These are phyloP conservation scores for Neocucurbitaria cava DNA, from an alignment of 2,329 filamentous ascomycete species.

Conservation along the genomic window DNA sequence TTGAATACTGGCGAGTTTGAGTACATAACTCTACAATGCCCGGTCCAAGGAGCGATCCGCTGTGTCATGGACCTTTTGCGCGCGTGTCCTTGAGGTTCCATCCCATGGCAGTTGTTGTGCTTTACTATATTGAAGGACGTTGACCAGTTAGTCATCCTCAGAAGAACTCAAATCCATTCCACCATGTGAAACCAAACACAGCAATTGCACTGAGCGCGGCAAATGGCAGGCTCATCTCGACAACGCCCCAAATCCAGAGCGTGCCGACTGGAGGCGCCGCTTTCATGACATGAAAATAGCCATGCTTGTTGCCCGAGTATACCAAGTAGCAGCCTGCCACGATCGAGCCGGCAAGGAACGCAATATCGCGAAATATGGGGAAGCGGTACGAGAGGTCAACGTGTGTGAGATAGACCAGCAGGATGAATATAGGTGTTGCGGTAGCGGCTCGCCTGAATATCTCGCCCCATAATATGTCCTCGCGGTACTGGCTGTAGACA, in stretches of 20 bases:
- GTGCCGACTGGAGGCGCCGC: conserved; percentile 86
- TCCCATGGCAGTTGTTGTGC: too few species aligned
- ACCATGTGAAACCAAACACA: conserved; percentile 62
- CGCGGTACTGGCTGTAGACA: conserved; percentile 79
- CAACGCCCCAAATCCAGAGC: conserved; percentile 90
- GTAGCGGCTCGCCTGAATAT: conserved; percentile 61
- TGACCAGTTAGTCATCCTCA: conserved; percentile 20
- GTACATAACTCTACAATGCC: too few species aligned
- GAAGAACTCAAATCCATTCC: conserved; percentile 60
- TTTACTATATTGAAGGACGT: neutral
- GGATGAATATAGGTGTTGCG: conserved; percentile 53
- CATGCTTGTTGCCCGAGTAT: conserved; percentile 76
- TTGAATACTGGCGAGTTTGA: too few species aligned
- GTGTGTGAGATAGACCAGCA: conserved; percentile 55
- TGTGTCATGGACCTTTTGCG: too few species aligned
- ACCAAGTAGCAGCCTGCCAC: conserved; percentile 79
- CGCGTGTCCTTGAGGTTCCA: too few species aligned
- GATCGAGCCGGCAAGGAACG: conserved; percentile 71
- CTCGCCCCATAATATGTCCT: conserved; percentile 66
- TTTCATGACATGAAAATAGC: conserved; percentile 91
- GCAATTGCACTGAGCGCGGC: conserved; percentile 64
- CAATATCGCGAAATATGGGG: conserved; percentile 52
- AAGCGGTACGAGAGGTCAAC: conserved; percentile 52
- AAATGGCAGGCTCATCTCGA: conserved; percentile 78
- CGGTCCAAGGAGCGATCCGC: too few species aligned